These are phyloP conservation scores for Talaromyces trachyspermus DNA, from an alignment of 495 filamentous ascomycete genomes.

Conservation along the genomic window DNA sequence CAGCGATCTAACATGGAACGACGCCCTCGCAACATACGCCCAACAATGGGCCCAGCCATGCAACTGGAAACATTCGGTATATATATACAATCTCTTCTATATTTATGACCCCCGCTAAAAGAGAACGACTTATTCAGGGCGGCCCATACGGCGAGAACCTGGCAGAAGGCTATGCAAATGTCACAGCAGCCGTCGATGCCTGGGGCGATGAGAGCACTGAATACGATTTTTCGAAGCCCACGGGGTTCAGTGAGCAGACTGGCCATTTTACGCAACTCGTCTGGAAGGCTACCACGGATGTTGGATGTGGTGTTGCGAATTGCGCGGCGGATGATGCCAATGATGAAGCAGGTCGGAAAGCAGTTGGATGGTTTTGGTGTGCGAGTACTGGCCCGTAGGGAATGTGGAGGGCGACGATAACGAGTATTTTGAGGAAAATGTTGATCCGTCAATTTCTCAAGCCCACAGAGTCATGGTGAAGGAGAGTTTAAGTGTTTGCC, in stretches of 20 bases:
- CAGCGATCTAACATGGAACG: constrained; percentile 55
- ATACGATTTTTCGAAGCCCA: constrained; percentile 51
- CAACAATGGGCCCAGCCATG: constrained; percentile 44
- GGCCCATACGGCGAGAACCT: constrained; percentile 76
- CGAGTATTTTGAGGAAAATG: constrained; percentile 29
- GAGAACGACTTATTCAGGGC: constrained; percentile 27
- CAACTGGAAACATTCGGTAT: constrained; percentile 54
- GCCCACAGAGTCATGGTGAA: not conserved
- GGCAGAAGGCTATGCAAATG: constrained; percentile 58
- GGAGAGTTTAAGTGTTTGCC: not conserved
- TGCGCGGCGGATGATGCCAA: constrained; percentile 37
- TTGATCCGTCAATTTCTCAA: constrained; percentile 15
- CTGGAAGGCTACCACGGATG: constrained; percentile 61
- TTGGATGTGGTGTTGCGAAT: constrained; percentile 60
- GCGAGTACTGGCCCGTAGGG: constrained; percentile 70
- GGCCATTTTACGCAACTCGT: constrained; percentile 84
- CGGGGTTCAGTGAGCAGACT: constrained; percentile 55
- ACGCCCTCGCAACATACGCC: constrained; percentile 50
- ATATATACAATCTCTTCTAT: not conserved
- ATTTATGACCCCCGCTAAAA: not conserved
- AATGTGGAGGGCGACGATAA: constrained; percentile 59
- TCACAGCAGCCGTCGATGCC: constrained; percentile 48
- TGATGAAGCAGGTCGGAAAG: constrained; percentile 12
- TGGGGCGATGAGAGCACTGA: constrained; percentile 58
- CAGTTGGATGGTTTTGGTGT: constrained; percentile 69